Evolutionary conservation across 2,329 filamentous ascomycete species (phyloP).

Genomic region (Pseudocercospora pini-densiflorae): DNA sequence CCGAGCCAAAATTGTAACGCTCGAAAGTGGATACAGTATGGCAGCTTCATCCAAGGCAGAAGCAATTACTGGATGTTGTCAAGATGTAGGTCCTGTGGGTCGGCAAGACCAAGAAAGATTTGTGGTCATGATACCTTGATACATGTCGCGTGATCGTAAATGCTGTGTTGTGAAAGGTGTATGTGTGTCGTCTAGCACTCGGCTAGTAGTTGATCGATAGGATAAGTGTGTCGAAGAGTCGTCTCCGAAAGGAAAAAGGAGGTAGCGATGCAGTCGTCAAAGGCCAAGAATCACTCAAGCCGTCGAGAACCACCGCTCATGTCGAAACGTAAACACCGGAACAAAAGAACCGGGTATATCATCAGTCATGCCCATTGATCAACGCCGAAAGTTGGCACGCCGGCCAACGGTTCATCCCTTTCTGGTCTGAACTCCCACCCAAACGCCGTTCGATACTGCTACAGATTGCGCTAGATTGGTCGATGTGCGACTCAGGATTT

Average conservation of each 20-base stretch:
- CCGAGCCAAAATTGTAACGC: slow-evolving; percentile 24
- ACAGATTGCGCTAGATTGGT: slow-evolving; percentile 30
- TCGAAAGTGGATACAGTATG: slow-evolving; percentile 12
- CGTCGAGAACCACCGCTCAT: slow-evolving; percentile 21
- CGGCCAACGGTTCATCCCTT: slow-evolving; percentile 32
- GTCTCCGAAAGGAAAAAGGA: slow-evolving; percentile 18
- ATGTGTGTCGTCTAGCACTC: slow-evolving; percentile 18
- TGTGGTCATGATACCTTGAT: slow-evolving; percentile 11
- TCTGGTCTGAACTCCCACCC: slow-evolving; percentile 25
- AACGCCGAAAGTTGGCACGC: slow-evolving; percentile 34
- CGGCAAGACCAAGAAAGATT: slow-evolving; percentile 26
- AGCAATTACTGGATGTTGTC: slow-evolving; percentile 22
- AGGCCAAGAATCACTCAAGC: slow-evolving; percentile 19
- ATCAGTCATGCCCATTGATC: slow-evolving; percentile 34
- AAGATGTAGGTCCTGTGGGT: slow-evolving; percentile 25
- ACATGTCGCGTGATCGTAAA: slow-evolving; percentile 14
- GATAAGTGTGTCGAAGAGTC: slow-evolving; percentile 23
- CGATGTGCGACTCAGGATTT: slow-evolving; percentile 20
- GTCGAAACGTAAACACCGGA: slow-evolving; percentile 32
- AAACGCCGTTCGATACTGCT: slow-evolving; percentile 31
- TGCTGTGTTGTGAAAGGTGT: slow-evolving; percentile 2
- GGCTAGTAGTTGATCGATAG: slow-evolving; percentile 18
- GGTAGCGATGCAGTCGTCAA: slow-evolving; percentile 22
- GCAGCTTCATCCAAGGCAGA: slow-evolving; percentile 25
- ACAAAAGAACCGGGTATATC: slow-evolving; percentile 37